Conservation (phyloP, 176 grass and related monocot genomes). For the Triticum monococcum region DNA sequence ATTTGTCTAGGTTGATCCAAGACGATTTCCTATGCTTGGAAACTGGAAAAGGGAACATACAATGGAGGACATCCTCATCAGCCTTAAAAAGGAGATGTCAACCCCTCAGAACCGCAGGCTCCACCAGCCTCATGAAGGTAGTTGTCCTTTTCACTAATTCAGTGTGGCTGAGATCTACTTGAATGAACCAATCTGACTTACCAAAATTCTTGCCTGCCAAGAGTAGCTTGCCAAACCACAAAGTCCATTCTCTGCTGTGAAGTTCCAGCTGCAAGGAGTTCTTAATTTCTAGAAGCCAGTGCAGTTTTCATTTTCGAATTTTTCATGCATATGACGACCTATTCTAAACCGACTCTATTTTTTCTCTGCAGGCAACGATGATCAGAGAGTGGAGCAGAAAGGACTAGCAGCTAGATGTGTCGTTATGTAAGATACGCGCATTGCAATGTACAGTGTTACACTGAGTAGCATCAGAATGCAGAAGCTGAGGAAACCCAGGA, state of each 20-base stretch:
- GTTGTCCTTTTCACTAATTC: constrained; percentile 14
- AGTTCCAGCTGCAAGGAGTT: not conserved
- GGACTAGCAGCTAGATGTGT: constrained; percentile 56
- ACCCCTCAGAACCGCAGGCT: constrained; percentile 84
- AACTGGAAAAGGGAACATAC: constrained; percentile 84
- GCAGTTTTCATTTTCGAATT: not conserved
- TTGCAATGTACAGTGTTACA: constrained; percentile 44
- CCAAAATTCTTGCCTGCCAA: not conserved
- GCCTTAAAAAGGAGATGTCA: constrained; percentile 89
- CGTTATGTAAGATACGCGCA: constrained; percentile 56
- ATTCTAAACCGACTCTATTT: not conserved
- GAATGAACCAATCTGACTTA: not conserved
- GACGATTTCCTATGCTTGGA: constrained; percentile 78
- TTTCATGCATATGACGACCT: not conserved
- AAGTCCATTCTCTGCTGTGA: not conserved
- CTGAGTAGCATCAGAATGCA: constrained; percentile 31
- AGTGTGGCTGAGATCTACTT: constrained; percentile 12
- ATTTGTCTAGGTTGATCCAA: constrained; percentile 76
- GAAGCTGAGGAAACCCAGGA: constrained; percentile 11
- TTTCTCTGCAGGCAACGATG: constrained; percentile 58
- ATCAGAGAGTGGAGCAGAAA: constrained; percentile 81
- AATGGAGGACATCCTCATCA: constrained; percentile 80
- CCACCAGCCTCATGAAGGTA: constrained; percentile 83
- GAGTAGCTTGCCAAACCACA: not conserved
- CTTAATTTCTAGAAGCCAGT: not conserved